phyloP scores from a whole-genome alignment of 2,329 filamentous ascomycete species.

The Botrytis byssoidea region DNA sequence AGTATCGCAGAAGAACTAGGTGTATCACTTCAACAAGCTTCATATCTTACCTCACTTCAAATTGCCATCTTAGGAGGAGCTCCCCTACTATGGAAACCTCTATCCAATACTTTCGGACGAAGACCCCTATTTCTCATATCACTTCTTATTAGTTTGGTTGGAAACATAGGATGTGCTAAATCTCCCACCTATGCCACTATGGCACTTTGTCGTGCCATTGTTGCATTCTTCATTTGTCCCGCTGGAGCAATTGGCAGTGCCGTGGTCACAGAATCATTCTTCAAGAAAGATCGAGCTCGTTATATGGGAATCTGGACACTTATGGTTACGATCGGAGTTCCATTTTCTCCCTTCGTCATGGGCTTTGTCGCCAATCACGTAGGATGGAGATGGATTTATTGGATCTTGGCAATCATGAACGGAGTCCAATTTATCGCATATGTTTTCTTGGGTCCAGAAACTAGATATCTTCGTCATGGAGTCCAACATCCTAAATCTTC shows the following conservation, averaged over 20 bases:
- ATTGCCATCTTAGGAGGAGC: slow-evolving; percentile 53
- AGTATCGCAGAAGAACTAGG: slow-evolving; percentile 47
- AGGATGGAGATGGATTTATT: slow-evolving; percentile 23
- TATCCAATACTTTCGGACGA: slow-evolving; percentile 51
- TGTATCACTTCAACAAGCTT: slow-evolving; percentile 44
- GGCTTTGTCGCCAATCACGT: slow-evolving; percentile 41
- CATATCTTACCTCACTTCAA: slow-evolving; percentile 51
- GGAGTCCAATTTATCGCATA: slow-evolving; percentile 55
- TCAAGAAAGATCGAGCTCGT: slow-evolving; percentile 50
- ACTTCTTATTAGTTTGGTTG: slow-evolving; percentile 44
- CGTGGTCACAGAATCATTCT: slow-evolving; percentile 56
- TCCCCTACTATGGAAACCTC: slow-evolving; percentile 52
- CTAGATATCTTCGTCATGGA: slow-evolving; percentile 47
- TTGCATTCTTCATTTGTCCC: slow-evolving; percentile 53
- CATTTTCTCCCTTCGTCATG: slow-evolving; percentile 35
- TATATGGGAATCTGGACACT: slow-evolving; percentile 55
- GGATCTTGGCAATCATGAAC: slow-evolving; percentile 53
- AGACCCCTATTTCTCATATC: slow-evolving; percentile 51
- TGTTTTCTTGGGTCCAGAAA: slow-evolving; percentile 55
- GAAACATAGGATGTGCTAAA: slow-evolving; percentile 53
- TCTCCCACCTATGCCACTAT: slow-evolving; percentile 47
- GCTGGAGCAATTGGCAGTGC: slow-evolving; percentile 52
- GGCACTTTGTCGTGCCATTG: slow-evolving; percentile 48
- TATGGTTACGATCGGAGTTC: slow-evolving; percentile 27
- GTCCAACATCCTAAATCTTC: slow-evolving; percentile 25